Conservation (phyloP, 208 protist genomes). For the Acanthamoeba triangularis region DNA sequence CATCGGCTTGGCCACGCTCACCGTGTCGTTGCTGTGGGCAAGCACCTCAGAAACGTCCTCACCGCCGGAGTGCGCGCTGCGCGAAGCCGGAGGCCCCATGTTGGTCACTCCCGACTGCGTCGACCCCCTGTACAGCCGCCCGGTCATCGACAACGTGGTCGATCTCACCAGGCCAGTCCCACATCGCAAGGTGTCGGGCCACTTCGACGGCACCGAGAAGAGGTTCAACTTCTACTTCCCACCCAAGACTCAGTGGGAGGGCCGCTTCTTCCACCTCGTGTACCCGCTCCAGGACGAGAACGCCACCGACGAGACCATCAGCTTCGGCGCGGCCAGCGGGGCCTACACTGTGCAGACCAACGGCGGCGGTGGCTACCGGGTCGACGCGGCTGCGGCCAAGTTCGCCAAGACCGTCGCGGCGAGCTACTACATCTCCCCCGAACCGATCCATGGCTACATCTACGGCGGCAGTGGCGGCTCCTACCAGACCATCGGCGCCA, state of each 20-base stretch:
- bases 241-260: conserved; percentile 9
- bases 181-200: conserved; percentile 35
- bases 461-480: conserved; percentile 39
- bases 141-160: conserved; percentile 36
- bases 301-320: not conserved
- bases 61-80: not conserved
- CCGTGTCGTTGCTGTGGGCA: too few species aligned
- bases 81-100: not conserved
- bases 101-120: conserved; percentile 6
- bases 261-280: conserved; percentile 18
- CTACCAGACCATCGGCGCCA: conserved; percentile 48
- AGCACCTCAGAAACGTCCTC: too few species aligned
- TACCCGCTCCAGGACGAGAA: conserved; percentile 25
- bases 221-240: conserved; percentile 46
- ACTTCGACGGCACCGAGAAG: conserved; percentile 36
- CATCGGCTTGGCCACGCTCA: too few species aligned
- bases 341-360: conserved; percentile 35
- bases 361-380: conserved; percentile 7
- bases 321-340: conserved; percentile 5
- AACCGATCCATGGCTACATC: conserved; percentile 44
- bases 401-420: conserved; percentile 38
- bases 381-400: conserved; percentile 41
- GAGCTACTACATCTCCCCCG: not conserved
- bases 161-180: not conserved
- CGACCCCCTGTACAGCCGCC: not conserved